Percentiles rank a stretch among this genome's conserved stretches.
Conservation (phyloP, 164 flowering plant species). For the Taxillus chinensis region DNA sequence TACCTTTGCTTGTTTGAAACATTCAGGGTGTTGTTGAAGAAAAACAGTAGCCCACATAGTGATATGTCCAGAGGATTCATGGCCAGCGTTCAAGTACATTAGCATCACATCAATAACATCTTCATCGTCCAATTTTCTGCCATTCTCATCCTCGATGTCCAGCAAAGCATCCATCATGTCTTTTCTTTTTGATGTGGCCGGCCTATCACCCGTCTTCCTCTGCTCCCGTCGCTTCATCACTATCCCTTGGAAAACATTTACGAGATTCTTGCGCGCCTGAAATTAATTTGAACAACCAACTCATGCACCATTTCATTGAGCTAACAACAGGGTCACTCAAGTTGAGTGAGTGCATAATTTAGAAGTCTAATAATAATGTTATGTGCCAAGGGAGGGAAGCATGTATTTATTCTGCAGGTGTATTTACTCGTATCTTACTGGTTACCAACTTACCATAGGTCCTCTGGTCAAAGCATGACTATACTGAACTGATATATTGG, state of each 20-base stretch:
- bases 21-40: conserved; percentile 58
- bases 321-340: not conserved
- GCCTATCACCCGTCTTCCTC: conserved; percentile 20
- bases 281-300: not conserved
- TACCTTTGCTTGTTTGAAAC: conserved; percentile 71
- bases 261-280: conserved; percentile 80
- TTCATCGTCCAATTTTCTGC: conserved; percentile 56
- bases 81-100: conserved; percentile 95
- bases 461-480: too few relatives aligned
- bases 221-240: conserved; percentile 39
- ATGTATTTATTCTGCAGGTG: too few relatives aligned
- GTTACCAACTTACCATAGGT: too few relatives aligned
- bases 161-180: conserved; percentile 85
- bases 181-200: conserved; percentile 17
- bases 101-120: conserved; percentile 75
- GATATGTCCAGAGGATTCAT: conserved; percentile 91
- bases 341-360: not conserved
- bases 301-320: too few relatives aligned
- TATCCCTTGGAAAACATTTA: conserved; percentile 43
- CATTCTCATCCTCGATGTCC: conserved; percentile 63
- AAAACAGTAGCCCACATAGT: conserved; percentile 76
- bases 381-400: too few relatives aligned
- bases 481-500: too few relatives aligned
- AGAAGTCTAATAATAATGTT: too few relatives aligned
- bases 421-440: too few relatives aligned